phyloP scores from a whole-genome alignment of 805 yeast species.

The Suhomyces sp. region DNA sequence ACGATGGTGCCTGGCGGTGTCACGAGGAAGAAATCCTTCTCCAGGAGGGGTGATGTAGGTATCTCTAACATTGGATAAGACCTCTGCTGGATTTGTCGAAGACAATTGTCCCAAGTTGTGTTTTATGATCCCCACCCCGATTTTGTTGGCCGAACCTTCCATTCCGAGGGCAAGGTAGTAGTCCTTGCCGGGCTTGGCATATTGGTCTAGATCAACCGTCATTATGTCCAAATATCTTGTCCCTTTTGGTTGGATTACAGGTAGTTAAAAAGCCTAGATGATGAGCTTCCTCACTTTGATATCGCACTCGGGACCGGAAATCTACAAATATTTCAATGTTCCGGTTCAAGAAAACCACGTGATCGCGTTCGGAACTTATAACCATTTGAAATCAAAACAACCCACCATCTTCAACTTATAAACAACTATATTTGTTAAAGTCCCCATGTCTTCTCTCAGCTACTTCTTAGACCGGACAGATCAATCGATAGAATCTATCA shows the following conservation, averaged over 20 bases:
- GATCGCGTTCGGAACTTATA: not conserved
- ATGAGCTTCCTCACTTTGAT: no score
- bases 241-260: no score
- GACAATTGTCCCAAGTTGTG: constrained; percentile 65
- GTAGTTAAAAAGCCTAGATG: no score
- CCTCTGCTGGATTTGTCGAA: constrained; percentile 61
- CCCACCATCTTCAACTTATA: no score
- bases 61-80: constrained; percentile 88
- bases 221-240: no score
- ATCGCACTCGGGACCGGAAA: no score
- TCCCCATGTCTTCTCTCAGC: constrained; percentile 18
- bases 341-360: no score
- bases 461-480: constrained; percentile 33
- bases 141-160: constrained; percentile 96
- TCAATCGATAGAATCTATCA: constrained; percentile 41
- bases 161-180: constrained; percentile 80
- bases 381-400: constrained; percentile 1
- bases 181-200: constrained; percentile 41
- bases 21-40: constrained; percentile 95
- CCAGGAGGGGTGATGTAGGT: constrained; percentile 97
- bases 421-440: not conserved
- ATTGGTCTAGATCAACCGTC: constrained; percentile 49
- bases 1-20: constrained; percentile 94
- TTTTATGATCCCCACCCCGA: constrained; percentile 89
- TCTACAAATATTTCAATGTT: no score